Percentiles rank a stretch among this genome's conserved stretches.
Conservation (phyloP, 768 basidiomycete genomes). For the Amanita thiersii region DNA sequence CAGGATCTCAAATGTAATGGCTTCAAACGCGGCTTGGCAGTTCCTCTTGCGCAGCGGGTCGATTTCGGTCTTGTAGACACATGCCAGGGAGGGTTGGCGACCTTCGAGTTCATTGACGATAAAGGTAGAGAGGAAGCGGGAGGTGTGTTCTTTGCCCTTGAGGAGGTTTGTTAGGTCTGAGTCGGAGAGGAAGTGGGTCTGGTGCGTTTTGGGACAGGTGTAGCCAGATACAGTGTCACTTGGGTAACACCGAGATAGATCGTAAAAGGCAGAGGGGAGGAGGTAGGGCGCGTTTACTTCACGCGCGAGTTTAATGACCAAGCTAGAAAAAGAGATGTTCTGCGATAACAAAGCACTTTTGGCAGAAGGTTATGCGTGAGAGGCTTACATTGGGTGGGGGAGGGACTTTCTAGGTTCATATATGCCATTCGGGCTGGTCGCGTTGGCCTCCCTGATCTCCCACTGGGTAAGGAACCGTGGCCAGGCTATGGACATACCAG, state of each 20-base stretch:
- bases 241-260: slow-evolving; percentile 61
- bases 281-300: slow-evolving; percentile 47
- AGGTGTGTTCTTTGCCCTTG: slow-evolving; percentile 63
- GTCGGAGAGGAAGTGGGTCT: slow-evolving; percentile 34
- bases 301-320: slow-evolving; percentile 58
- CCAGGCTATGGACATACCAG: slow-evolving; percentile 45
- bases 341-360: neutral
- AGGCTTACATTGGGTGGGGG: slow-evolving; percentile 63
- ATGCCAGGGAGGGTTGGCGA: slow-evolving; percentile 40
- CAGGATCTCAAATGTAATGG: slow-evolving; percentile 66
- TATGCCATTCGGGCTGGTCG: slow-evolving; percentile 37
- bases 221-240: slow-evolving; percentile 53
- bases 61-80: slow-evolving; percentile 40
- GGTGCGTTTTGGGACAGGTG: slow-evolving; percentile 25
- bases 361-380: neutral
- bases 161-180: slow-evolving; percentile 52
- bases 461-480: slow-evolving; percentile 54
- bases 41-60: slow-evolving; percentile 38
- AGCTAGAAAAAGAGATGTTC: neutral
- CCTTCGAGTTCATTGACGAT: slow-evolving; percentile 70
- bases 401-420: slow-evolving; percentile 48
- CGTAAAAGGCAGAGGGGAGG: slow-evolving; percentile 73
- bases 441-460: slow-evolving; percentile 59
- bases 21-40: slow-evolving; percentile 68
- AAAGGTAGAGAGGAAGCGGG: slow-evolving; percentile 71